These are phyloP conservation scores for Ophiostoma fasciatum DNA, from an alignment of 2,329 filamentous ascomycete genomes.

Conservation along the genomic window DNA sequence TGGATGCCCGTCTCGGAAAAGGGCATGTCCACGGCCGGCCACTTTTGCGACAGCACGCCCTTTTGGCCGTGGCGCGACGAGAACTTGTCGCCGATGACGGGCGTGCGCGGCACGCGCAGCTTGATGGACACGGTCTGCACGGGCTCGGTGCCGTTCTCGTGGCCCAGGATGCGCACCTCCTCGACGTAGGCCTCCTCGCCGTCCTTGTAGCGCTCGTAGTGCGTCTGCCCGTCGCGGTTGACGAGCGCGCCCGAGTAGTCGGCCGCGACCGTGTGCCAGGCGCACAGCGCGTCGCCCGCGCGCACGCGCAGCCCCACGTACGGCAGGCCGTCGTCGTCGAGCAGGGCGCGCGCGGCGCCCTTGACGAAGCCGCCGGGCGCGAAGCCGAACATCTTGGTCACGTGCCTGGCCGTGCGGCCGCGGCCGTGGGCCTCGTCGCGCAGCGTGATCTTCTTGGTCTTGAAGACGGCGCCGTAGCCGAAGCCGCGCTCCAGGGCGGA, in stretches of 20 bases:
- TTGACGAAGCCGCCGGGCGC: conserved; percentile 62
- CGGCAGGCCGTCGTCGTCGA: conserved; percentile 82
- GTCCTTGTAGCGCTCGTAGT: conserved; percentile 92
- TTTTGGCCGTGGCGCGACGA: conserved; percentile 97
- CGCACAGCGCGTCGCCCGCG: conserved; percentile 73
- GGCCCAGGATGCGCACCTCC: conserved; percentile 80
- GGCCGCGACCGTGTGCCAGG: conserved; percentile 75
- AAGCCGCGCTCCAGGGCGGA: conserved; percentile 92
- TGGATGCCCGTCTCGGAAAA: conserved; percentile 95
- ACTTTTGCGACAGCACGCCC: conserved; percentile 91
- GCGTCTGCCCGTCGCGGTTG: conserved; percentile 74
- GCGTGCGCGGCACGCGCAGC: conserved; percentile 76
- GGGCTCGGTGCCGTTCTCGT: conserved; percentile 68
- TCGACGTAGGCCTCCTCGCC: conserved; percentile 78
- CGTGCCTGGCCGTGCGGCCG: conserved; percentile 48
- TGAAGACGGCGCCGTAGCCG: conserved; percentile 91
- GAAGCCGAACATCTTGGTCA: conserved; percentile 81
- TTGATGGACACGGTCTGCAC: conserved; percentile 85
- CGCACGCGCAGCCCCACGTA: conserved; percentile 62
- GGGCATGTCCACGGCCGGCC: conserved; percentile 86
- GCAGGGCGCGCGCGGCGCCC: conserved; percentile 50
- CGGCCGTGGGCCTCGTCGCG: conserved; percentile 61
- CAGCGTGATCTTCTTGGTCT: conserved; percentile 82
- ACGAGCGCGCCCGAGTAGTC: conserved; percentile 65
- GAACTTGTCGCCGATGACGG: conserved; percentile 96